These are phyloP conservation scores for Circinella minor DNA, from an alignment of 371 early-diverging fungal species.

Conservation along the genomic window DNA sequence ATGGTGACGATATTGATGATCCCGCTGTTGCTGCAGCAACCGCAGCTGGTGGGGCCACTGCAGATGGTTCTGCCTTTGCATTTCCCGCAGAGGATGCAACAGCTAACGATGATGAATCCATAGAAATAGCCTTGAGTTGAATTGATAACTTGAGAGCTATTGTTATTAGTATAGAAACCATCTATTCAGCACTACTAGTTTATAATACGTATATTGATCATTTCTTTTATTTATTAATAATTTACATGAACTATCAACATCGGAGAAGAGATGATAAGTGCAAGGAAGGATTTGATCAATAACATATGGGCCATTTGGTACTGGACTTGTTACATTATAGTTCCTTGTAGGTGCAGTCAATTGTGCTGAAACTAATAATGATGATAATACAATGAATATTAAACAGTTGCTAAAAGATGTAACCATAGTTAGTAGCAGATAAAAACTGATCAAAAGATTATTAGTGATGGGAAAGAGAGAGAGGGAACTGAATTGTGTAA, in stretches of 20 bases:
- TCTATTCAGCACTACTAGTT: too few relatives aligned
- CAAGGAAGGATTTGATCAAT: constrained; percentile 52
- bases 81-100: not conserved
- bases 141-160: constrained; percentile 42
- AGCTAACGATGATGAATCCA: not conserved
- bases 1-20: not conserved
- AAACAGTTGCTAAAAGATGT: too few relatives aligned
- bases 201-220: too few relatives aligned
- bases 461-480: not conserved
- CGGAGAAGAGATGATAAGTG: constrained; percentile 48
- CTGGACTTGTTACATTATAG: constrained; percentile 51
- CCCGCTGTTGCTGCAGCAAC: not conserved
- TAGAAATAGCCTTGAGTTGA: constrained; percentile 22
- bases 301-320: constrained; percentile 50
- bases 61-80: constrained; percentile 4
- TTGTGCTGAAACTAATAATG: constrained; percentile 26
- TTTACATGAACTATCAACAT: constrained; percentile 52
- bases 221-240: not conserved
- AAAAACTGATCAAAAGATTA: too few relatives aligned
- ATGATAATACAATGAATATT: not conserved
- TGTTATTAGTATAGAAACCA: not conserved
- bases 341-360: constrained; percentile 47
- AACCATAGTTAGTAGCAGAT: too few relatives aligned
- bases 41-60: not conserved
- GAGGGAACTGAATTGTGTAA: not conserved